Percentiles rank a stretch among this genome's conserved stretches.
Evolutionary conservation across 805 yeast genomes (phyloP).

Genomic region (Spathaspora gorwiae): DNA sequence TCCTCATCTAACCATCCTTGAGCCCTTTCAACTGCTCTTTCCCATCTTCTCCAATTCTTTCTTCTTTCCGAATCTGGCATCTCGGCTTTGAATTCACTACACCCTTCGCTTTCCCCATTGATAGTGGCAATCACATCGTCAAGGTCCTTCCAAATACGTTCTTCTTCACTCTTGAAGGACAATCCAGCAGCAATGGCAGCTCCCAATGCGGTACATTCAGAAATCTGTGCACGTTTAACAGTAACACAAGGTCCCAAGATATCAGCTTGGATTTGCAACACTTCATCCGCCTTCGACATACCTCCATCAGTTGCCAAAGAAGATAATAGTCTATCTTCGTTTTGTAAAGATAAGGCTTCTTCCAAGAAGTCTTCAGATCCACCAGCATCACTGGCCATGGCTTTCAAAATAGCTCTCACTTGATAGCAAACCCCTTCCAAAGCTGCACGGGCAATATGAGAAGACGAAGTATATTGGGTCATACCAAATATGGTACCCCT

Average conservation of each 20-base stretch:
- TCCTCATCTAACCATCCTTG: slow-evolving; percentile 68
- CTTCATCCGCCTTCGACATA: slow-evolving; percentile 85
- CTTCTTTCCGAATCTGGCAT: slow-evolving; percentile 57
- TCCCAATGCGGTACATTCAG: slow-evolving; percentile 93
- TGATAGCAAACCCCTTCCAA: slow-evolving; percentile 94
- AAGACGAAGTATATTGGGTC: slow-evolving; percentile 86
- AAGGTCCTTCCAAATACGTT: slow-evolving; percentile 70
- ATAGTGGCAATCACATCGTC: slow-evolving; percentile 56
- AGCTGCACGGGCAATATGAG: slow-evolving; percentile 92
- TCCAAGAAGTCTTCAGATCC: slow-evolving; percentile 56
- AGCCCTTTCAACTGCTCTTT: slow-evolving; percentile 75
- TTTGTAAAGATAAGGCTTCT: slow-evolving; percentile 42
- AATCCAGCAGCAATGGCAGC: slow-evolving; percentile 96
- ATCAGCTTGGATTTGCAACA: slow-evolving; percentile 92
- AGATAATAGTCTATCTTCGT: slow-evolving; percentile 43
- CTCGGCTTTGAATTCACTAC: slow-evolving; percentile 32
- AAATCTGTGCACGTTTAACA: slow-evolving; percentile 72
- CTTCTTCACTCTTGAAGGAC: slow-evolving; percentile 41
- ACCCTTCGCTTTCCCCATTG: slow-evolving; percentile 22
- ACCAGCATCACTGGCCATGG: slow-evolving; percentile 85
- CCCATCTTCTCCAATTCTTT: slow-evolving; percentile 72
- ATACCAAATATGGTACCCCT: slow-evolving; percentile 91
- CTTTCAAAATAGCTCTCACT: slow-evolving; percentile 82
- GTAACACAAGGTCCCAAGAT: slow-evolving; percentile 82
- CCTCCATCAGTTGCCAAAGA: slow-evolving; percentile 88